These are phyloP conservation scores for Sarcocystis neurona DNA, from an alignment of 169 alveolate species.

Conservation along the genomic window DNA sequence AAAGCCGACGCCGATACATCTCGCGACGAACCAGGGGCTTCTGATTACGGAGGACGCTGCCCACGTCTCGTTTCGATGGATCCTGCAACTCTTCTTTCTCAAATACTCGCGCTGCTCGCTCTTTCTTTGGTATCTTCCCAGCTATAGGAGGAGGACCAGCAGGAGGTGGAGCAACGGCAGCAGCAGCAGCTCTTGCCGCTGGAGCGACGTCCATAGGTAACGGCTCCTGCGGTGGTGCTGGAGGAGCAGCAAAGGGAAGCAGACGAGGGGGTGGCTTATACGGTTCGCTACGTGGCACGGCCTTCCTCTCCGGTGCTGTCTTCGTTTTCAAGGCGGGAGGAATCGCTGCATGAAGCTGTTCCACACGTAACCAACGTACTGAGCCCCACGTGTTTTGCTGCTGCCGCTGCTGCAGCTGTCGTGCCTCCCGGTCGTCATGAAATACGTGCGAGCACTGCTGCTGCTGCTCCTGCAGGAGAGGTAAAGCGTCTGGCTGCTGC, in stretches of 20 bases:
- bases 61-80: slow-evolving; percentile 23
- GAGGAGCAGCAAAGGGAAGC: not conserved
- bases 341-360: too few relatives aligned
- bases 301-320: not conserved
- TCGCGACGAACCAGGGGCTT: slow-evolving; percentile 46
- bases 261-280: not conserved
- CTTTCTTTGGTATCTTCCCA: not conserved
- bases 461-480: too few relatives aligned
- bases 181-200: not conserved
- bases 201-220: not conserved
- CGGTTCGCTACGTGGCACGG: slow-evolving; percentile 4
- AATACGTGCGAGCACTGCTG: too few relatives aligned
- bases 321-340: not conserved
- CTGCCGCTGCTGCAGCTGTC: too few relatives aligned
- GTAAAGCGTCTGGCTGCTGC: too few relatives aligned
- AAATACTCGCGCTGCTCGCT: not conserved
- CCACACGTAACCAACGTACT: too few relatives aligned
- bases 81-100: not conserved
- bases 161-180: not conserved
- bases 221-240: not conserved
- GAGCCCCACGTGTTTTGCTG: too few relatives aligned
- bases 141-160: not conserved
- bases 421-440: too few relatives aligned
- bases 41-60: slow-evolving; percentile 33
- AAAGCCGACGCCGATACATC: slow-evolving; percentile 39